Evolutionary conservation across 164 flowering plant genomes (phyloP).

Genomic region (Stephania japonica): DNA sequence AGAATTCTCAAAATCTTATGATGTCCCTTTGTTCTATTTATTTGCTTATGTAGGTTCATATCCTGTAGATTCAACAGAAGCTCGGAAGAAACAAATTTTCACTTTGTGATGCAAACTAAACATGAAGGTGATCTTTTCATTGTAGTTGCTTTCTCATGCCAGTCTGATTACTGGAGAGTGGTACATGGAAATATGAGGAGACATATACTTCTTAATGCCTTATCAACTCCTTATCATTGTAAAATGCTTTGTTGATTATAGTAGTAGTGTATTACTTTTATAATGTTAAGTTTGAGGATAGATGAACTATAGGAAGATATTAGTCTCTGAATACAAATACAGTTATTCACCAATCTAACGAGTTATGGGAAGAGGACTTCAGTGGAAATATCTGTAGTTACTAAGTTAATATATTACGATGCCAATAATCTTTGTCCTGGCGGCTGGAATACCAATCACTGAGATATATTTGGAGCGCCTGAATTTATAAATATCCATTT

Average conservation of each 20-base stretch:
- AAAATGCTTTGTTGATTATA: neutral
- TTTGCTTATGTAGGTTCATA: slow-evolving; percentile 45
- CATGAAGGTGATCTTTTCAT: slow-evolving; percentile 23
- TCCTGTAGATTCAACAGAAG: slow-evolving; percentile 41
- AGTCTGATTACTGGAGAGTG: neutral
- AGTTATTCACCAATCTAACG: neutral
- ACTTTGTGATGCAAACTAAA: slow-evolving; percentile 45
- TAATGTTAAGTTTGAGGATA: neutral
- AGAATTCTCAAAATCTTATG: neutral
- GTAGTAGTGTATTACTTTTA: no score
- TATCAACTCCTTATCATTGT: neutral
- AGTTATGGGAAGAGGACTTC: neutral
- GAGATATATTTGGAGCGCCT: neutral
- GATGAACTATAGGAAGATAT: neutral
- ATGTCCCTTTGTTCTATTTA: slow-evolving; percentile 5
- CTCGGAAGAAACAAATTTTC: slow-evolving; percentile 35
- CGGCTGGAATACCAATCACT: neutral
- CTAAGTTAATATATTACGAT: neutral
- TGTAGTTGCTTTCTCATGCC: neutral
- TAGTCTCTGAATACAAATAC: no score
- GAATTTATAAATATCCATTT: no score
- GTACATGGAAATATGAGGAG: neutral
- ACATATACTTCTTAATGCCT: no score
- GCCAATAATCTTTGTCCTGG: neutral
- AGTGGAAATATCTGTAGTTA: no score